Evolutionary conservation across 306 rosid species (phyloP).

Genomic region (Vigna hirtella): DNA sequence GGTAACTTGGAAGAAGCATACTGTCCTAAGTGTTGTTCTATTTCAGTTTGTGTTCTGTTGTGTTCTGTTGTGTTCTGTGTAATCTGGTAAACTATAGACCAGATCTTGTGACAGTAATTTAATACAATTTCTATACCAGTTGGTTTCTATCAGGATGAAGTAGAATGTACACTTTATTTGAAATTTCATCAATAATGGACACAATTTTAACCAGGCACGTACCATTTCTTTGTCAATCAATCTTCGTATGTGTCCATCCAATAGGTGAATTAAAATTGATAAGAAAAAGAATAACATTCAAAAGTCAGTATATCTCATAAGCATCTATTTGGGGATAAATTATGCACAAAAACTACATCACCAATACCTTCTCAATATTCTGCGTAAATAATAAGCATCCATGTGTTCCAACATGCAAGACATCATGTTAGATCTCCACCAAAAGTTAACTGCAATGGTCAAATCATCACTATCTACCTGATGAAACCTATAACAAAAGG

Average conservation of each 20-base stretch:
- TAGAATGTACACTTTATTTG: constrained; percentile 1
- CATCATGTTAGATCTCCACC: constrained; percentile 84
- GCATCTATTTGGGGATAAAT: constrained; percentile 17
- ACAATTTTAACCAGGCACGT: constrained; percentile 44
- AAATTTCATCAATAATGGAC: constrained; percentile 33
- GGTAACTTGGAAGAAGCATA: no score
- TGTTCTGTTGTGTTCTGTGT: no score
- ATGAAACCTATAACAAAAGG: constrained; percentile 71
- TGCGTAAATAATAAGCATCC: constrained; percentile 90
- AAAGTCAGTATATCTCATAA: constrained; percentile 51
- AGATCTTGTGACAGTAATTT: no score
- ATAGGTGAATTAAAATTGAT: constrained; percentile 47
- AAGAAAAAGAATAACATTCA: constrained; percentile 50
- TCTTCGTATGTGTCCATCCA: constrained; percentile 56
- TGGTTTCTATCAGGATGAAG: background rate
- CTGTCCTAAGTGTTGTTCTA: no score
- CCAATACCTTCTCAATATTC: constrained; percentile 82
- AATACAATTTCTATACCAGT: no score
- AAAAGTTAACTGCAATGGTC: constrained; percentile 91
- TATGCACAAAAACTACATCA: constrained; percentile 39
- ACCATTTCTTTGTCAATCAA: constrained; percentile 91
- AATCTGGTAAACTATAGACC: no score
- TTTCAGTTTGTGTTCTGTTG: no score
- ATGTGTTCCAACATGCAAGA: constrained; percentile 87
- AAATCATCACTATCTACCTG: constrained; percentile 91